Base-by-base conservation (phyloP, 192 early-diverging fungal genomes). In the Umbelopsis isabellina region DNA sequence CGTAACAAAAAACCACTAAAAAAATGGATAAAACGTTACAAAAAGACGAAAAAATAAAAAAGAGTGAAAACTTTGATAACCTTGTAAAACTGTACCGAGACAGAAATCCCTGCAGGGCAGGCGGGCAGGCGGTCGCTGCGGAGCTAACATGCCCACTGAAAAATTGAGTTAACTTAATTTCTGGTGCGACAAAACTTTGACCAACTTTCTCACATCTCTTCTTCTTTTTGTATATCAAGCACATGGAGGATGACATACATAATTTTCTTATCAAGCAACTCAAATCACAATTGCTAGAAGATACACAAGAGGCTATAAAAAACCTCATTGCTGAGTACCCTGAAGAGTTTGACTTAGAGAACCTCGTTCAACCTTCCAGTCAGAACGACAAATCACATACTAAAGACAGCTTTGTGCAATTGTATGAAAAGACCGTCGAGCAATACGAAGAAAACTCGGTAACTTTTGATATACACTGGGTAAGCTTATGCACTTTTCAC, bases 401-500 rank as follows among this genome's bases (percentile, higher is more conserved):
- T 12, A 18, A 18, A 8, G 66, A 68, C 20, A 52, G 53, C 15
- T 48, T 77, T 20, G 16, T 51, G 20, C 66, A 72, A 23, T 35
- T 77, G 4, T 77, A 72, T 21, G 47, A 77, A 65, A 61, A 65
- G 15, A 66, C 65, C 1, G 20, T 27, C 61, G 58, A 77, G 23
- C 27, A 51, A 20, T 77, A 77, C 22, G 7, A 22, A 16, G 65
- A 70, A 13, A 73, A 70, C 20, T 23, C 30, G 8, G 22, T 78
- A 10, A 23, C 20, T 18, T 78, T 78, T 68, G 76, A 78, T 51
- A 61, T 73, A 65, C 51, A 68, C 10, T 78, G 76, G 76, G 72
- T 78, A 78, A 78, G 46, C 37, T 10, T 10, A 41, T 10, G 10
- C 3, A 2, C 27, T 5, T 41, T 41, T 66, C n/a, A 51, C 3